Evolutionary conservation across 441 rosid species (phyloP).

Genomic region (Aleurites moluccanus): DNA sequence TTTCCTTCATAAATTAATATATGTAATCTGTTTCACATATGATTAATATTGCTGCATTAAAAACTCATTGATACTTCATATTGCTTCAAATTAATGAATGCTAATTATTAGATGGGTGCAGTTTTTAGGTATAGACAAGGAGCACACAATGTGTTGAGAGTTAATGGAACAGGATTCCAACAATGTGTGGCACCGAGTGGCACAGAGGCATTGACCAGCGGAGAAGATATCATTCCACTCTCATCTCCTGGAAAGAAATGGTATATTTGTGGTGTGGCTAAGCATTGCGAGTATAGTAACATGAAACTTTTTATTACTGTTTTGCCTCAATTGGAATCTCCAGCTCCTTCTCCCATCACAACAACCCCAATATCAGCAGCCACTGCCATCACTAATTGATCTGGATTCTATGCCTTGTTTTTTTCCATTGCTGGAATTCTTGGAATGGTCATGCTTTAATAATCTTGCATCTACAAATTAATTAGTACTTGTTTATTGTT

Average conservation of each 20-base stretch:
- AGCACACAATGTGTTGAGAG: conserved; percentile 36
- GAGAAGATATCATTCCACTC: conserved; percentile 35
- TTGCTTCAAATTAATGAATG: no score
- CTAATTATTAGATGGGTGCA: conserved; percentile 17
- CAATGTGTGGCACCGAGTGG: conserved; percentile 24
- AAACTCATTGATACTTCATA: no score
- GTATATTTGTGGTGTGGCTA: conserved; percentile 42
- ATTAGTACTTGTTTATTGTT: no score
- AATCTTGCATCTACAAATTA: not conserved
- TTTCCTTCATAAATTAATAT: no score
- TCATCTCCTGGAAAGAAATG: conserved; percentile 38
- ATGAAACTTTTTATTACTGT: conserved; percentile 43
- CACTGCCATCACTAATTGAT: not conserved
- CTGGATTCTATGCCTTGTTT: conserved; percentile 12
- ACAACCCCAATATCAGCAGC: conserved; percentile 24
- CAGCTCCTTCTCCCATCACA: conserved; percentile 6
- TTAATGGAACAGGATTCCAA: conserved; percentile 35
- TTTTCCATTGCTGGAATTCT: conserved; percentile 17
- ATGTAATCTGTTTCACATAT: no score
- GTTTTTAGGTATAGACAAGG: conserved; percentile 38
- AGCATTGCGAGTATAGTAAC: conserved; percentile 33
- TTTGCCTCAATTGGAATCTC: conserved; percentile 20
- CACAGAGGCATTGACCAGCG: conserved; percentile 19
- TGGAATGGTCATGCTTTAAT: conserved; percentile 18
- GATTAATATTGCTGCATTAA: no score